Conservation (phyloP, 768 basidiomycete species). For the Boletales sp. region DNA sequence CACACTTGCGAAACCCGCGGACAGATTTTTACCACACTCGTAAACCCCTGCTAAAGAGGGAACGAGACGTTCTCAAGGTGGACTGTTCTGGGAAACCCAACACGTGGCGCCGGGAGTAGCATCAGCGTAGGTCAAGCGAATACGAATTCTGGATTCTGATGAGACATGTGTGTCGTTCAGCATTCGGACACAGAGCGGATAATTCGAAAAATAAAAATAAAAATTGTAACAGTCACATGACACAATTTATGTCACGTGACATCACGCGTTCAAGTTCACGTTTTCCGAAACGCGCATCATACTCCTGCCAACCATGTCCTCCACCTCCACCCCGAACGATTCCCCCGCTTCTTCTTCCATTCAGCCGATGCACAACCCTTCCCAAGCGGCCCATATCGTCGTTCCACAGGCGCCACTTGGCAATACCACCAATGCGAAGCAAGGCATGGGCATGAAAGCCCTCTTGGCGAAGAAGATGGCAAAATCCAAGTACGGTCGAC, state of each 20-base stretch:
- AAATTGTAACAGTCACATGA: constrained; percentile 12
- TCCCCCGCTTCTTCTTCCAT: constrained; percentile 62
- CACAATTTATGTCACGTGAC: constrained; percentile 19
- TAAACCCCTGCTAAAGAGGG: constrained; percentile 1
- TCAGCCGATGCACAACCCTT: constrained; percentile 83
- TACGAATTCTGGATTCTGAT: constrained; percentile 13
- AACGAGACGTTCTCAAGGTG: too few relatives aligned
- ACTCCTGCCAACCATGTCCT: constrained; percentile 42
- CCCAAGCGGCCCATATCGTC: constrained; percentile 72
- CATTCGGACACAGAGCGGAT: too few relatives aligned
- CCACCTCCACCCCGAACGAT: constrained; percentile 57
- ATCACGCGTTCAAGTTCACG: constrained; percentile 25
- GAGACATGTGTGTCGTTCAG: constrained; percentile 14
- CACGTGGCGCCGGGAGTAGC: too few relatives aligned
- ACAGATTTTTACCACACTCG: constrained; percentile 6
- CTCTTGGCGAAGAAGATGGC: constrained; percentile 92
- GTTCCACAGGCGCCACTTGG: constrained; percentile 80
- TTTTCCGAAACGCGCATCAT: constrained; percentile 1
- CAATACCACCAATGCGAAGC: constrained; percentile 53
- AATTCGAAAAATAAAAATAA: background rate
- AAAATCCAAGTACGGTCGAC: constrained; percentile 67
- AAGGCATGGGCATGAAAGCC: constrained; percentile 85
- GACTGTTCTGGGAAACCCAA: too few relatives aligned
- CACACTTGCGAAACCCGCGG: constrained; percentile 23
- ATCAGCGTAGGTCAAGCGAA: constrained; percentile 19